Evolutionary conservation across 176 grass and related monocot species (phyloP).

Genomic region (Carex pumila): DNA sequence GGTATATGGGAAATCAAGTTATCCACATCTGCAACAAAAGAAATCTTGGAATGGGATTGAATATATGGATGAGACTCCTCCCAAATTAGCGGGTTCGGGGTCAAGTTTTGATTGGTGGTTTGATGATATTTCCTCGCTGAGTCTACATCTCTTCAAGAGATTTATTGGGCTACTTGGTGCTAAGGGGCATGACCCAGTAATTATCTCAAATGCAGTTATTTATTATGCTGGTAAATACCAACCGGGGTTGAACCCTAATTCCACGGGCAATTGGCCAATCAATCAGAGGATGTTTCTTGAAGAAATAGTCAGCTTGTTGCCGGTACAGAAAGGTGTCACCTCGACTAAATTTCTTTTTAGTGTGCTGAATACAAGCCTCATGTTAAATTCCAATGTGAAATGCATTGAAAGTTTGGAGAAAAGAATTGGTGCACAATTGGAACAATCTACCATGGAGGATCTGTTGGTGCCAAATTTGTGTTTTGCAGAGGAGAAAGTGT

Average conservation of each 20-base stretch:
- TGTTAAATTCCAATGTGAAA: conserved; percentile 64
- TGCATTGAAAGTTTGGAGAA: conserved; percentile 83
- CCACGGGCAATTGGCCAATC: conserved; percentile 46
- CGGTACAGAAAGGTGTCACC: conserved; percentile 64
- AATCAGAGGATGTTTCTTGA: conserved; percentile 85
- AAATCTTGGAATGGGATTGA: conserved; percentile 3
- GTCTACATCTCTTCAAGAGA: conserved; percentile 73
- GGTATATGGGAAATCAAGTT: neutral
- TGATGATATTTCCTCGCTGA: conserved; percentile 63
- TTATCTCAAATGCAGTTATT: conserved; percentile 59
- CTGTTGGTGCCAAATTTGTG: conserved; percentile 77
- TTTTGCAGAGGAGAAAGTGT: conserved; percentile 47
- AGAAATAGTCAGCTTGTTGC: conserved; percentile 88
- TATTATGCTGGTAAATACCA: conserved; percentile 64
- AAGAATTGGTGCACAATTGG: conserved; percentile 69
- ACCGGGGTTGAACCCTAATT: conserved; percentile 49
- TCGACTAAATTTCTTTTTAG: conserved; percentile 70
- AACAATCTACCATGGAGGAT: conserved; percentile 76
- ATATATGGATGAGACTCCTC: neutral
- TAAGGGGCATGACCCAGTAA: conserved; percentile 57
- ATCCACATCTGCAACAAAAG: neutral
- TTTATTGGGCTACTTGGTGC: conserved; percentile 68
- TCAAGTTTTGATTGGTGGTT: conserved; percentile 63
- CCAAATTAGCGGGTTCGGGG: neutral
- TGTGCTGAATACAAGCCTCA: conserved; percentile 64